A percentile compares a stretch with the other conserved stretches of the same genome.
Evolutionary conservation across 129 eudicot genomes (phyloP).

Genomic region (Escallonia rubra): DNA sequence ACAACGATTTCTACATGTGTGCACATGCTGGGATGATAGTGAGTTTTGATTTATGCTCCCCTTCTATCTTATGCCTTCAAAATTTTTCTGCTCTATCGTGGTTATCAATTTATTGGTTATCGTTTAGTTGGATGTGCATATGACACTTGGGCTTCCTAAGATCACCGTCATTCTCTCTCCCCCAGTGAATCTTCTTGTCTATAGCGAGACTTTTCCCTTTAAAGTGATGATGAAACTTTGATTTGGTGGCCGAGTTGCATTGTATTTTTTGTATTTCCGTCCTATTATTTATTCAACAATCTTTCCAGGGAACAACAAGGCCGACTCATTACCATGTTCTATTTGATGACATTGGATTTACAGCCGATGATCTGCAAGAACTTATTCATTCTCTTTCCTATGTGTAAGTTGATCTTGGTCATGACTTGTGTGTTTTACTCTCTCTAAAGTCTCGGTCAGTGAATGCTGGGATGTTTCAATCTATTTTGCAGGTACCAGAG

Average conservation of each 20-base stretch:
- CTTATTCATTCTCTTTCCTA: slow-evolving; percentile 68
- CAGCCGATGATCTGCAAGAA: slow-evolving; percentile 73
- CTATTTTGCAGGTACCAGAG: slow-evolving; percentile 65
- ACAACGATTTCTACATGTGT: slow-evolving; percentile 69
- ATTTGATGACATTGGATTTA: slow-evolving; percentile 65
- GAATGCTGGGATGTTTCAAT: not conserved
- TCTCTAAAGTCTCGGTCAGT: not conserved
- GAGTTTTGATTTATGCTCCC: slow-evolving; percentile 16
- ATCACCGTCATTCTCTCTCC: too few species aligned
- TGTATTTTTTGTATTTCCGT: too few species aligned
- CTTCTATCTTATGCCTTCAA: not conserved
- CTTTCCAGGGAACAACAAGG: slow-evolving; percentile 63
- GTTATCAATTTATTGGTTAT: too few species aligned
- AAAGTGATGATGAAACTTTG: too few species aligned
- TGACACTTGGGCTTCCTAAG: too few species aligned
- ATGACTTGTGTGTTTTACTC: not conserved
- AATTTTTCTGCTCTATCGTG: not conserved
- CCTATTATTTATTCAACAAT: not conserved
- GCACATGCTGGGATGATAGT: slow-evolving; percentile 88
- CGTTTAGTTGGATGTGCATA: too few species aligned
- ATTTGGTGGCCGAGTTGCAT: too few species aligned
- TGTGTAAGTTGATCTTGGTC: slow-evolving; percentile 47
- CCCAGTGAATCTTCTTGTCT: too few species aligned
- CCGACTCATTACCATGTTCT: slow-evolving; percentile 84
- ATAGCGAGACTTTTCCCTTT: too few species aligned